These are phyloP conservation scores for Aspergillus cejpii DNA, from an alignment of 2,329 filamentous ascomycete species.

Conservation along the genomic window DNA sequence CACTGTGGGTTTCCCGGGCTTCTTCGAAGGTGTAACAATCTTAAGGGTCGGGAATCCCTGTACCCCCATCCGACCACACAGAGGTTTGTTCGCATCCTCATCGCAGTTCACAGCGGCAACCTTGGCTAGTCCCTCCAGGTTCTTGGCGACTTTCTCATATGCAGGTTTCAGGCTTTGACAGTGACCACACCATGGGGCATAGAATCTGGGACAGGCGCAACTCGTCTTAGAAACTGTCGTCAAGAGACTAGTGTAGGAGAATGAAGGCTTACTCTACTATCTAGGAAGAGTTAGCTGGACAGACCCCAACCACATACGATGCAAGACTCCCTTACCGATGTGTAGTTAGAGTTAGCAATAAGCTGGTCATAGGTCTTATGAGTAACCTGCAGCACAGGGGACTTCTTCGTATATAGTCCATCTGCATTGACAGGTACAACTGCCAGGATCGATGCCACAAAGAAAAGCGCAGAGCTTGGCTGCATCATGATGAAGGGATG, in stretches of 20 bases:
- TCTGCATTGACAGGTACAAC: constrained; percentile 60
- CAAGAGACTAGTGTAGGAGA: constrained; percentile 10
- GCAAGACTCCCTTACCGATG: constrained; percentile 57
- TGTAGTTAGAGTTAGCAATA: constrained; percentile 84
- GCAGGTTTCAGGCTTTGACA: constrained; percentile 93
- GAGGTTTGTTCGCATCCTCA: constrained; percentile 80
- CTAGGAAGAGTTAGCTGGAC: constrained; percentile 29
- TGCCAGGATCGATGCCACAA: constrained; percentile 57
- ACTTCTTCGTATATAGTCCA: constrained; percentile 76
- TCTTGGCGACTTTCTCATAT: constrained; percentile 88
- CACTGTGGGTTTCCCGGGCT: constrained; percentile 68
- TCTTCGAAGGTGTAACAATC: constrained; percentile 79
- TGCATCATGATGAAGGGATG: constrained; percentile 27
- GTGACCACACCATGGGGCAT: constrained; percentile 96
- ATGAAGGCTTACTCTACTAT: constrained; percentile 46
- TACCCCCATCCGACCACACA: constrained; percentile 79
- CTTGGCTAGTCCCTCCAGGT: constrained; percentile 83
- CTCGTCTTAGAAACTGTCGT: constrained; percentile 30
- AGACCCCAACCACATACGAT: background rate
- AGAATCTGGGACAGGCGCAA: constrained; percentile 60
- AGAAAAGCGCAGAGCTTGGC: constrained; percentile 43
- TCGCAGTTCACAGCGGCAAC: constrained; percentile 95
- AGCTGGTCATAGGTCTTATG: constrained; percentile 71
- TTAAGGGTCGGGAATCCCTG: constrained; percentile 95
- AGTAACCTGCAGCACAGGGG: constrained; percentile 76